Evolutionary conservation across 352 stramenopile genomes (phyloP), one percentile per base, ranked within the genome.

Genomic region (Elongisporangium senticosum): DNA sequence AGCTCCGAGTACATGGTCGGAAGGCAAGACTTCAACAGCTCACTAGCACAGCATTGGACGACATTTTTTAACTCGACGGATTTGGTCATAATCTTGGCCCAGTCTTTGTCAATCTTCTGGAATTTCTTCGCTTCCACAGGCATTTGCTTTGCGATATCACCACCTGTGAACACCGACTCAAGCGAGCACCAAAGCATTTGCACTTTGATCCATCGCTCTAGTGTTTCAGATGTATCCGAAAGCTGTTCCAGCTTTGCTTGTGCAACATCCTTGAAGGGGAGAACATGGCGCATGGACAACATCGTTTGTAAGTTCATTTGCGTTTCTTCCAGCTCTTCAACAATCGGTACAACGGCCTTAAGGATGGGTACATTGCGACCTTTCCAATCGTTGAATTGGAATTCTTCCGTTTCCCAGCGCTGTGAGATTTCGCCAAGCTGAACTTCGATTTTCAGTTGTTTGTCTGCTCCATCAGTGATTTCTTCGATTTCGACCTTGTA

Each of bases 291-390:
- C 94, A 99, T 98, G 0, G 94, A 98, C 47, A 99, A 72, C 86
- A 99, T 98, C 6, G 97, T 98, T 72, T 99, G 96, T 48, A 99
- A 67, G 62, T 98, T 98, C 96, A 99, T 98, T 65, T 99, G 94
- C 13, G 93, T 90, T 64, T 99, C 96, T 68, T 99, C 97, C 2
- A 99, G 75, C 63, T 99, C 96, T 62, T 99, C 97, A 13, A 99
- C 96, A 21, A 99, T 86, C 37, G 91, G 84, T 2, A 97, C 91
- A 10, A 98, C 97, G 0, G 81, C 95, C 64, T 98, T 98, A 28
- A 99, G 79, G 54, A 99, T 97, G 6, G 96, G 89, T 21, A 99
- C 89, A 47, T 96, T 96, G 33, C 95, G 82, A 20, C 78, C 86
- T 67, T 99, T 99, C 83, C 87, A 95, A 57, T 94, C 87, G 55